Conservation (phyloP, 176 grass and related monocot genomes). For the Dendrocalamus sinicus region DNA sequence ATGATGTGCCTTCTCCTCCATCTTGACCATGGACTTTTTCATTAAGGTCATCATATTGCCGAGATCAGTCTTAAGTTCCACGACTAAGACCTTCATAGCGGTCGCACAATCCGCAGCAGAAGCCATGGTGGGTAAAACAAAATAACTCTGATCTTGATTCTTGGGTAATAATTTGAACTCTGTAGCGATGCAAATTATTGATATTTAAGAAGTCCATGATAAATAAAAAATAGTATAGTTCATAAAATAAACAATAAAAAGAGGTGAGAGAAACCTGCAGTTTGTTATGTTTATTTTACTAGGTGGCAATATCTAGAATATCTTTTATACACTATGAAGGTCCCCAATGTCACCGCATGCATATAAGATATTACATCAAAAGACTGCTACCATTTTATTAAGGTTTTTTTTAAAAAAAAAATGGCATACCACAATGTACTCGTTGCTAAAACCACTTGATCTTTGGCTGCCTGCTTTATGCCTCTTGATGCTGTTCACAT, state of each 20-base stretch:
- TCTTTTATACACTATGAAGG: not conserved
- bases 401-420: not conserved
- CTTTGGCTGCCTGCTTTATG: constrained; percentile 66
- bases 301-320: constrained; percentile 10
- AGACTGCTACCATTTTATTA: not conserved
- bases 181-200: not conserved
- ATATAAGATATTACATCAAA: constrained; percentile 17
- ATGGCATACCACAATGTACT: constrained; percentile 94
- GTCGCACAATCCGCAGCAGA: no score
- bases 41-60: no score
- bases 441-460: constrained; percentile 84
- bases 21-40: no score
- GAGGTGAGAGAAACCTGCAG: not conserved
- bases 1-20: no score
- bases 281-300: not conserved
- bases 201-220: not conserved
- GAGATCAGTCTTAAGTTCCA: no score
- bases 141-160: not conserved
- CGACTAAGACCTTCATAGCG: no score
- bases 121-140: not conserved
- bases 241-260: not conserved
- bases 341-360: not conserved
- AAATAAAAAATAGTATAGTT: not conserved
- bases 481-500: constrained; percentile 97
- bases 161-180: not conserved